phyloP scores from a whole-genome alignment of 345 rosid genomes.

The Luvunga scandens region DNA sequence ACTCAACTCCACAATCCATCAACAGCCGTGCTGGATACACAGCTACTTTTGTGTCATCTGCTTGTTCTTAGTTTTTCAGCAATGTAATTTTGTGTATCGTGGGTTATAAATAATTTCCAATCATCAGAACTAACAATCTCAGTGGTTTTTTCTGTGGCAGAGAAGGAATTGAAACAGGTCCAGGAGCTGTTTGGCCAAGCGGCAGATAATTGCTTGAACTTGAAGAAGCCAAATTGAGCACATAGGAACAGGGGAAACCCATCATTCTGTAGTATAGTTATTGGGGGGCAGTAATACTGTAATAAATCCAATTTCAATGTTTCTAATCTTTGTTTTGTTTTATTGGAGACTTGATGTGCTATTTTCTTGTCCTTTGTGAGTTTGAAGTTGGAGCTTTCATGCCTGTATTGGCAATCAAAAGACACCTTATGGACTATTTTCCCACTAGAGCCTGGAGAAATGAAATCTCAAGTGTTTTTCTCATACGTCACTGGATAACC shows the following conservation, averaged over 20 bases:
- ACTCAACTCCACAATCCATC: background rate
- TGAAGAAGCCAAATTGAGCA: conserved; percentile 70
- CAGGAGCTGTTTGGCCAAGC: conserved; percentile 80
- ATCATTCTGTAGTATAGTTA: background rate
- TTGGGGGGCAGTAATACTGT: background rate
- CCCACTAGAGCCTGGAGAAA: no score
- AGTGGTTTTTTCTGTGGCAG: conserved; percentile 38
- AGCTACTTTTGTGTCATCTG: background rate
- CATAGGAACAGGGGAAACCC: background rate
- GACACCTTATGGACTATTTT: no score
- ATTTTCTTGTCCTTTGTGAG: background rate
- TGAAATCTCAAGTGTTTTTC: no score
- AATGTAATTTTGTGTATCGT: background rate
- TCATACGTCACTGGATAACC: no score
- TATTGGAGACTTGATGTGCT: background rate
- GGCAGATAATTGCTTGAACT: conserved; percentile 78
- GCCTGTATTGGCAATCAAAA: background rate
- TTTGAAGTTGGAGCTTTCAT: background rate
- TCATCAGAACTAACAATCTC: background rate
- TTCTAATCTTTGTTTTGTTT: background rate
- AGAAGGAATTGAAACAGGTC: conserved; percentile 79
- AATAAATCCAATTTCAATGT: background rate
- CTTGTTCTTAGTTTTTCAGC: background rate
- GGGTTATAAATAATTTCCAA: background rate
- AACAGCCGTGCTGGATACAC: background rate